Base-by-base conservation (phyloP, 371 early-diverging fungal species). In the Sanchytrium tribonematis region DNA sequence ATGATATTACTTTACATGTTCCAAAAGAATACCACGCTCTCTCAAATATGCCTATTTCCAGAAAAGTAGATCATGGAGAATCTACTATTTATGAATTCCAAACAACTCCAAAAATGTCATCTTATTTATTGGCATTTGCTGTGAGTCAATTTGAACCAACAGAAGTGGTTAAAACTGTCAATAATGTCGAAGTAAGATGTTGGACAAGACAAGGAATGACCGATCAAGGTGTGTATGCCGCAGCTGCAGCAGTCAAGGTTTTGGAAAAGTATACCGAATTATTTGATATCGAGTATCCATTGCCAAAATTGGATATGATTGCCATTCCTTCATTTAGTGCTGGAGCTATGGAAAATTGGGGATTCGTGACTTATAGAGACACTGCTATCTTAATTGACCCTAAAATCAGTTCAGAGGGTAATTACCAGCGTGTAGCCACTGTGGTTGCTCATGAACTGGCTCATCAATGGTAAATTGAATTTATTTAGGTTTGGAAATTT, bases 61-160 rank as follows among this genome's bases (percentile, higher is more conserved):
- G 72, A 0, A 76, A 77, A 70, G 69, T 69, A 66, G 32, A 66
- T 5, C 29, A 65, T 66, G 76, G 70, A 28, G 69, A 70, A 31
- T 71, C 72, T n/a, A 69, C 71, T 29, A 68, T 72, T 30, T 73
- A 76, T 29, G 75, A 83, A 74, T 16, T 30, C 30, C 22, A 17
- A 65, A 28, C 78, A 48, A 90, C 95, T 0, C 91, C 92, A 0
- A 78, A 83, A 71, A 93, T 95, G 93, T 85, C 86, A 65, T 91
- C 94, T 0, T 94, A 94, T 74, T 77, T 96, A 5, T 71, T 95
- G 29, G 96, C 97, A 1, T 87, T 88, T 74, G 83, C 85, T 30
- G 85, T 90, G 1, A 95, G 94, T 1, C 87, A 91, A 31, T 82
- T 96, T 67, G 92, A 89, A 28, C 90, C 82, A 74, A 82, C 93